Conservation (phyloP, 1,284 basidiomycete species). For the Pascua sp. region DNA sequence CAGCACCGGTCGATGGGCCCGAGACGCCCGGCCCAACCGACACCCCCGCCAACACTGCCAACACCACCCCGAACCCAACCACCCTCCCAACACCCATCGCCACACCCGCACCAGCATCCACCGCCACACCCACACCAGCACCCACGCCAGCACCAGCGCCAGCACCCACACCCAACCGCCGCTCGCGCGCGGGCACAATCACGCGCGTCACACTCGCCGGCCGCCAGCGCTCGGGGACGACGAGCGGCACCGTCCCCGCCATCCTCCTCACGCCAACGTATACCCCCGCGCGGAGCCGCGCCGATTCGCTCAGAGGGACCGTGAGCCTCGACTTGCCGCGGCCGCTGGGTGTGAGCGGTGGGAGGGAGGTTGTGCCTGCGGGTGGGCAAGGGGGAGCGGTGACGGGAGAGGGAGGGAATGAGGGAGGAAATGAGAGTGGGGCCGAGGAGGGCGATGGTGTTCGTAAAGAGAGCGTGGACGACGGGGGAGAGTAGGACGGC, state of each 20-base stretch:
- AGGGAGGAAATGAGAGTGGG: too few relatives aligned
- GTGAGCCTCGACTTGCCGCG: conserved; percentile 21
- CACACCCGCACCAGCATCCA: too few relatives aligned
- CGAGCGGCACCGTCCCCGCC: conserved; percentile 6
- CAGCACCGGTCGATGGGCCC: too few relatives aligned
- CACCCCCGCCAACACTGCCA: background rate
- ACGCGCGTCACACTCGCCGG: too few relatives aligned
- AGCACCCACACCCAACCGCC: background rate
- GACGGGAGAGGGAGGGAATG: too few relatives aligned
- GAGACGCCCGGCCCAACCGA: too few relatives aligned
- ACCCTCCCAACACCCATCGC: too few relatives aligned
- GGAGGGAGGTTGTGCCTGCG: too few relatives aligned
- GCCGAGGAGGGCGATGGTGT: too few relatives aligned
- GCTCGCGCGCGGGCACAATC: background rate
- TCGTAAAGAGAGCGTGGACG: too few relatives aligned
- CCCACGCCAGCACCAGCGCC: conserved; percentile 1
- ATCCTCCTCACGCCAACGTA: conserved; percentile 14
- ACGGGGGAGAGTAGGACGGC: too few relatives aligned
- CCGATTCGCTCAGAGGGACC: conserved; percentile 10
- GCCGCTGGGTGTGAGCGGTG: conserved; percentile 6
- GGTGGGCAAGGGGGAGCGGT: too few relatives aligned
- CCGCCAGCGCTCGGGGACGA: background rate
- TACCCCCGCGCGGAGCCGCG: conserved; percentile 6
- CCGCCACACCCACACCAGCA: background rate
- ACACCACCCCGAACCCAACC: background rate